Base-by-base conservation (phyloP, 2,329 filamentous ascomycete genomes). In the Septoria linicola region DNA sequence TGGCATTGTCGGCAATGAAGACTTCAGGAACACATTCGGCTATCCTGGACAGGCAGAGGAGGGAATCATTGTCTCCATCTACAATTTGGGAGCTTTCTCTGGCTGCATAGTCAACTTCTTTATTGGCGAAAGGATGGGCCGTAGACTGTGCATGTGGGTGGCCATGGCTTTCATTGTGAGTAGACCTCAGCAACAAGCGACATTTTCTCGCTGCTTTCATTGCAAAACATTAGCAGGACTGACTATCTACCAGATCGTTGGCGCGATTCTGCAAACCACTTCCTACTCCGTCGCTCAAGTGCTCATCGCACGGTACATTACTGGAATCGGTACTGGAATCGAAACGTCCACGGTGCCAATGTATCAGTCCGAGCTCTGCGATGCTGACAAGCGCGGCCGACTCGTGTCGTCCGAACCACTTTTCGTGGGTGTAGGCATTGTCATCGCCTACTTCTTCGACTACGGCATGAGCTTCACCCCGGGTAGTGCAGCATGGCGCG, bases 41-140 rank as follows among this genome's bases (percentile, higher is more conserved):
- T 58, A 73, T 46, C 71, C 71, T 0, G 61, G 63, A 2, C 63
- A 66, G 3, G 69, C 58, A 1, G 65, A 72, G 3, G 69, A 73
- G 49, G 72, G 72, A 30, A 74, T 73, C 51, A 73, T 73, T 31
- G 72, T 74, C 1, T 68, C 64, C 1, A 76, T 82, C 48, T 82
- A 82, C 62, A 78, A 82, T 16, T 71, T 83, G 25, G 80, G 80
- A 7, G 83, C 80, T 61, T 82, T 83, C 63, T 67, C 82, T 36
- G 81, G 81, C 13, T 80, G 73, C 1, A 67, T 80, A 23, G 59
- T 73, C 2, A 72, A 75, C n/a, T 76, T 81, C 46, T 62, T 69
- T 11, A 61, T 76, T 20, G 77, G 77, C 16, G 77, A 80, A 35
- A 63, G 57, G 2, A 64, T 79, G 1, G 77, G 78, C 2, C 66